Base-by-base conservation (phyloP, 164 flowering plant species). In the Magnolia kwangsiensis region DNA sequence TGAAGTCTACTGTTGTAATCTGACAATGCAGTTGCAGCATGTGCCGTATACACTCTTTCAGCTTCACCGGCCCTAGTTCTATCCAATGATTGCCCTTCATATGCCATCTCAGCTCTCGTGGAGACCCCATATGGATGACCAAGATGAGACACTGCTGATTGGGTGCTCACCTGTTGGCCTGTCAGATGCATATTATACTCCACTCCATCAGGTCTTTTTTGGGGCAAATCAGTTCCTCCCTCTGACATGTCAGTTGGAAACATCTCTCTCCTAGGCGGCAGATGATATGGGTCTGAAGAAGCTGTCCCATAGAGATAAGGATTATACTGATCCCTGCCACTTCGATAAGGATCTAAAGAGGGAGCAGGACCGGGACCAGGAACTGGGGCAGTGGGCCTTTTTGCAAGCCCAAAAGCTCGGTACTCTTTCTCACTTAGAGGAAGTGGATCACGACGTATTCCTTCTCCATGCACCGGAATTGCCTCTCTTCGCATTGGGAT, bases 221-320 rank as follows among this genome's bases (percentile, higher is more conserved):
- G 77, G 16, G 72, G 64, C n/a, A 51, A 75, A 49, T 19, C 70
- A 8, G 51, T 27, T 3, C 68, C 78, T 58, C 75, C 74, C n/a
- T 50, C 76, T 16, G 67, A 19, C 71, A 18, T 67, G 51, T 77
- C 82, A 67, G 55, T 24, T 11, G 55, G 16, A 72, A 76, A 73
- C 50, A 68, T 51, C 50, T 83, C 86, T 71, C 79, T 78, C 76
- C 84, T 75, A 69, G 79, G 68, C 23, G 50, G 73, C 14, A 73
- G 76, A 58, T 78, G 69, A 77, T 82, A 80, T 69, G 82, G 69
- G 20, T 82, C 85, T 51, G 77, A 73, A 8, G 87, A 74, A 9
- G 82, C 24, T 58, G 78, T 76, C 73, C 74, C 74, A 50, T 80
- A 75, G 58, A 75, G 73, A 61, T 75, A 63, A 49, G 74, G 78